Evolutionary conservation across 352 stramenopile species (phyloP), one percentile per base, ranked within the genome.

Genomic region (Globisporangium camurandrum): DNA sequence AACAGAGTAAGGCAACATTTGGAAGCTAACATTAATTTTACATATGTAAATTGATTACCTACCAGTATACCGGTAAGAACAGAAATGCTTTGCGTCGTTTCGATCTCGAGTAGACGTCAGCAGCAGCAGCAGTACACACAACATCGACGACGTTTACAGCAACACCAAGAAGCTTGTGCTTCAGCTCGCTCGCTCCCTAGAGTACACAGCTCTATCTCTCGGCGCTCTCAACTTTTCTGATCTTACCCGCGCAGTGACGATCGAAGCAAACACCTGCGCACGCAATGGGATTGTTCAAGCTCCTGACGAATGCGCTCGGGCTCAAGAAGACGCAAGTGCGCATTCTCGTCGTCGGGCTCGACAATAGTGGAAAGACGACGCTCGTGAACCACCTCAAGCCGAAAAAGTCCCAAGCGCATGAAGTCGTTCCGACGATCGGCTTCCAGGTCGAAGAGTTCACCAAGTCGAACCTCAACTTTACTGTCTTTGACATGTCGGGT

Each of bases 301-400:
- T 82, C 56, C 61, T 95, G 22, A 73, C 78, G 27, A 77, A 57
- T 34, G 80, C 83, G 20, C 59, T 95, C 44, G 81, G 80, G 14
- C 79, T 93, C 51, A 87, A 86, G 62, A 90, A 89, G 64, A 78
- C 67, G 17, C 69, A 88, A 34, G 84, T 92, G 38, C 76, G 82
- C 36, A 96, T 96, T 57, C 70, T 96, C 14, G 77, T 96, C 16
- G 79, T 96, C 1, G 87, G 84, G 4, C 69, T 96, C 24, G 87
- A 96, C 57, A 95, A 95, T 59, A 93, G 78, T 62, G 86, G 87
- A 60, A 96, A 96, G 67, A 95, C 87, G 44, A 96, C 87, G 31
- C 68, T 96, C n/a, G 78, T 96, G 54, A 93, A 96, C 59, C 79
- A 96, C 57, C 69, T 96, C 51, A 96, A 96, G 56, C 87, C 86